These are phyloP conservation scores for Kuraishia capsulata DNA, from an alignment of 805 yeast genomes.

Conservation along the genomic window DNA sequence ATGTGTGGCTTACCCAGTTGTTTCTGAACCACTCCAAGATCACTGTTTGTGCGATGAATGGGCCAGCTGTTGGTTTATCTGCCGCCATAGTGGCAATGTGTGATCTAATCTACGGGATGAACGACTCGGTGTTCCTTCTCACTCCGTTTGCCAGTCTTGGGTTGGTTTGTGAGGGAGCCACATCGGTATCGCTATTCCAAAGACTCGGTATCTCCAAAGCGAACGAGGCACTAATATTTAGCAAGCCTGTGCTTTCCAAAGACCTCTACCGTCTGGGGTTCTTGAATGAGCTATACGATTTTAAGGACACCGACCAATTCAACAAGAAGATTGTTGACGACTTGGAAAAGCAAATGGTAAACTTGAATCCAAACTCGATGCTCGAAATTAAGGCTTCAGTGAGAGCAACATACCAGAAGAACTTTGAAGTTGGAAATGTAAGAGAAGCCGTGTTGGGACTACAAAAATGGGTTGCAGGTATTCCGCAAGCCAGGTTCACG, in stretches of 20 bases:
- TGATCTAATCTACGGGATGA: conserved; percentile 66
- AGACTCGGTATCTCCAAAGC: conserved; percentile 69
- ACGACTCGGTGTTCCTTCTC: conserved; percentile 47
- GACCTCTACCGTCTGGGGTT: conserved; percentile 52
- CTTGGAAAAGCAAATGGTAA: conserved; percentile 23
- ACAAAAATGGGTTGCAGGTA: conserved; percentile 59
- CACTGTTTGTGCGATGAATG: conserved; percentile 67
- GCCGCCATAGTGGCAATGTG: conserved; percentile 68
- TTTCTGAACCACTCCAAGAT: conserved; percentile 66
- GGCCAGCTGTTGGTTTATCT: conserved; percentile 77
- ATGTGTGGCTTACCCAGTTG: conserved; percentile 57
- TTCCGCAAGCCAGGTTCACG: conserved; percentile 62
- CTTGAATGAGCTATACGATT: conserved; percentile 38
- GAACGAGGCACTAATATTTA: conserved; percentile 62
- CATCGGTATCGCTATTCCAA: conserved; percentile 56
- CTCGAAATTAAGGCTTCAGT: conserved; percentile 35
- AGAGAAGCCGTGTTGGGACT: conserved; percentile 65
- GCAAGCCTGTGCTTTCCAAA: conserved; percentile 54
- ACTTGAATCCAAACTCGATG: conserved; percentile 37
- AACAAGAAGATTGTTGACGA: conserved; percentile 29
- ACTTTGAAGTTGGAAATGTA: conserved; percentile 42
- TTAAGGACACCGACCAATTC: conserved; percentile 26
- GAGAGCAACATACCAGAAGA: conserved; percentile 19
- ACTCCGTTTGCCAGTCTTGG: conserved; percentile 81
- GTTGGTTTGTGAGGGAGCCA: conserved; percentile 74